phyloP scores from a whole-genome alignment of 2,329 filamentous ascomycete genomes.

The Colletotrichum gloeosporioides region DNA sequence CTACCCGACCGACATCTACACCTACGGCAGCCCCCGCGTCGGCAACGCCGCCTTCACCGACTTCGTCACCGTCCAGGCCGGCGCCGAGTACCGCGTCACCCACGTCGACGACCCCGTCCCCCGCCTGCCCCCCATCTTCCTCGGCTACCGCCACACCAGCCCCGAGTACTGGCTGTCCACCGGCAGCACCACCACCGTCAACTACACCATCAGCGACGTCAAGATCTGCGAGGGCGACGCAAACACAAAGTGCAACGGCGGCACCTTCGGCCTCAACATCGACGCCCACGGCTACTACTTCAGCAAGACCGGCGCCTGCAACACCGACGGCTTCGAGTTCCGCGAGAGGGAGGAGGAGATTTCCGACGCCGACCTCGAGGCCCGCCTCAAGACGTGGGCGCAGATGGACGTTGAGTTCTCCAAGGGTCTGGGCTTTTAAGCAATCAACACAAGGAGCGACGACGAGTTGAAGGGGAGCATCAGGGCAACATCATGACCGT shows the following conservation, averaged over 20 bases:
- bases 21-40: constrained; percentile 70
- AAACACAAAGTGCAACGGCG: constrained; percentile 57
- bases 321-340: constrained; percentile 23
- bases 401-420: constrained; percentile 36
- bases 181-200: constrained; percentile 34
- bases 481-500: neutral
- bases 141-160: constrained; percentile 70
- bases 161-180: constrained; percentile 71
- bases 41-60: constrained; percentile 61
- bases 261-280: constrained; percentile 48
- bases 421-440: neutral
- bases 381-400: constrained; percentile 40
- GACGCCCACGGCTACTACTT: constrained; percentile 57
- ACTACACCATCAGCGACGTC: constrained; percentile 46
- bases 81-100: constrained; percentile 67
- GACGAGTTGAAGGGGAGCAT: neutral
- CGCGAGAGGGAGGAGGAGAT: constrained; percentile 18
- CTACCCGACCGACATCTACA: constrained; percentile 61
- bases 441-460: neutral
- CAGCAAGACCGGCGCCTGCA: constrained; percentile 45
- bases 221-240: constrained; percentile 53
- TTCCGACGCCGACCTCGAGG: constrained; percentile 42
- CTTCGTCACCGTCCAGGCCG: constrained; percentile 58
- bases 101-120: constrained; percentile 73
- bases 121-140: constrained; percentile 64